Evolutionary conservation across 208 protist genomes (phyloP), one percentile per base, ranked within the genome.

Genomic region (Lotmaria passim): DNA sequence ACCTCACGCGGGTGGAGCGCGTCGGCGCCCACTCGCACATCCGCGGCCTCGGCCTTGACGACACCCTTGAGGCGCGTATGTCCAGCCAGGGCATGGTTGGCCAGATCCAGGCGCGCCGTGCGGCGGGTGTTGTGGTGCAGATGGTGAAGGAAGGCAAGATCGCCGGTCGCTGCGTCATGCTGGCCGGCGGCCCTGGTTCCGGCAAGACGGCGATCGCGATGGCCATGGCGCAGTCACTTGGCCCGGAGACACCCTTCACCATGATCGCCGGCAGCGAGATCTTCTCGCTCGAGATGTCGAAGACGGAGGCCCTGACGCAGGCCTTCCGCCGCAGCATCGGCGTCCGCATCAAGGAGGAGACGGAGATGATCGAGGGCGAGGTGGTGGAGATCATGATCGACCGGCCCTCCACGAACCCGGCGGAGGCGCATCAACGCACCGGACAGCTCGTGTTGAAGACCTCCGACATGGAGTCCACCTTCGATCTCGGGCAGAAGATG

Each of bases 301-400:
- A 99, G 83, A 99, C 99, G n/a, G 99, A 99, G 89, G 99, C 99
- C 28, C 88, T 99, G 7, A 99, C 98, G 36, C 99, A 99, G 89
- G 98, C 98, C 14, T 99, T 99, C 69, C 87, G 99, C 48, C 90
- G 97, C 28, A 99, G 97, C 67, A 99, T 99, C 71, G 99, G 98
- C 38, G 97, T 99, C 24, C 85, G 94, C 51, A 99, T 99, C 69
- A 99, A 99, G 78, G 99, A 99, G 77, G 99, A 99, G 84, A 99
- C 98, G 14, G 99, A 99, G 82, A 94, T 99, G 57, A 99, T 99
- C 80, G 98, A 99, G 81, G 99, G 99, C 53, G 99, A 99, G 78
- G 99, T 99, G 21, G 99, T 99, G 11, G 98, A 99, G 76, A 97
- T 99, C 43, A 93, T 93, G 51, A 98, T 99, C 58, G 98, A 99